These are phyloP conservation scores for Penicillium freii DNA, from an alignment of 2,329 filamentous ascomycete species.

Conservation along the genomic window DNA sequence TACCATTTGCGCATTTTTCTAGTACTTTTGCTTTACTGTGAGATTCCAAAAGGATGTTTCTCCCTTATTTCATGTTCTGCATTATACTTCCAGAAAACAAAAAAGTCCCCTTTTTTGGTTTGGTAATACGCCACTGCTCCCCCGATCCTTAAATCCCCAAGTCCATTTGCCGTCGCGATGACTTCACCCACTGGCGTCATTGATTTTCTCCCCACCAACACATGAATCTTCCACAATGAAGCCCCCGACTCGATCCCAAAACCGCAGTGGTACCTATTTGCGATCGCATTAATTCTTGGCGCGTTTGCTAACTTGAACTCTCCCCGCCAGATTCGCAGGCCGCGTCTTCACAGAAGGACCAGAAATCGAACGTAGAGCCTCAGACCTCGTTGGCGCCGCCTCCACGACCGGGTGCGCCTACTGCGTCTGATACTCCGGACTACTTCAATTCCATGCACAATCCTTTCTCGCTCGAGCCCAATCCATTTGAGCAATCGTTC, in stretches of 20 bases:
- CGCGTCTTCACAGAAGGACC: conserved; percentile 35
- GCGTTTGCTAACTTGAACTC: conserved; percentile 23
- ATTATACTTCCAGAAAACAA: conserved; percentile 14
- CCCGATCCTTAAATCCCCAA: conserved; percentile 26
- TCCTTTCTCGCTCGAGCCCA: conserved; percentile 68
- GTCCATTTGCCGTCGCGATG: conserved; percentile 34
- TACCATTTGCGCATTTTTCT: conserved; percentile 9
- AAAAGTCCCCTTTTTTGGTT: conserved; percentile 25
- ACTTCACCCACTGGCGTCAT: conserved; percentile 40
- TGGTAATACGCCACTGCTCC: conserved; percentile 34
- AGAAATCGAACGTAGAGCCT: conserved; percentile 52
- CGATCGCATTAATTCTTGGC: conserved; percentile 15
- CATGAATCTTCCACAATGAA: conserved; percentile 18
- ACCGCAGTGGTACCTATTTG: conserved; percentile 23
- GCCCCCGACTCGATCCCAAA: conserved; percentile 17
- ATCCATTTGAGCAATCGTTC: conserved; percentile 97
- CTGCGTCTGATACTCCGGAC: conserved; percentile 59
- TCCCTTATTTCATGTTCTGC: conserved; percentile 9
- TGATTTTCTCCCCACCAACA: conserved; percentile 26
- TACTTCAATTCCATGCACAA: conserved; percentile 64
- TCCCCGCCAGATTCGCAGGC: conserved; percentile 30
- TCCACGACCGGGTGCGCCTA: conserved; percentile 57
- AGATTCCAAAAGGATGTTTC: background rate
- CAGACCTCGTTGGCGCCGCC: conserved; percentile 69
- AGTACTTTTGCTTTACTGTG: conserved; percentile 14